Conservation (phyloP, 1,139 yeast species). For the Kodamaea derodonti region DNA sequence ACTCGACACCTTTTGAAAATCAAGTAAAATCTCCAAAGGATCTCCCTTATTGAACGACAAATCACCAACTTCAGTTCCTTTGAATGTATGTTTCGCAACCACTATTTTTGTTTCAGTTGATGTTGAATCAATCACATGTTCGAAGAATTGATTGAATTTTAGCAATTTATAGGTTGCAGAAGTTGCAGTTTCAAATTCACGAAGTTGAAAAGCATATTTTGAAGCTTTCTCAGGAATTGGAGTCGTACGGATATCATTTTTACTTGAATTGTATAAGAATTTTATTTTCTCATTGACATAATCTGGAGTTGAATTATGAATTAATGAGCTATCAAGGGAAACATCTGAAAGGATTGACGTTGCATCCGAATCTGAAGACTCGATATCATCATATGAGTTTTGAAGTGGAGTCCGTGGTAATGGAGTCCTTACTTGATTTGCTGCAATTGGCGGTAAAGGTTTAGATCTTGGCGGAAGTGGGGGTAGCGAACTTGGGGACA, state of each 20-base stretch:
- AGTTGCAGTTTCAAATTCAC: conserved; percentile 10
- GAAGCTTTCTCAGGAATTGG: conserved; percentile 21
- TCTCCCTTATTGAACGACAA: conserved; percentile 37
- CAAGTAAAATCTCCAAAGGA: conserved; percentile 29
- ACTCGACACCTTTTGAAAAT: conserved; percentile 26
- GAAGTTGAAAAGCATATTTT: conserved; percentile 7
- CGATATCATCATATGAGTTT: conserved; percentile 2
- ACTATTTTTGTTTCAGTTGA: conserved; percentile 10
- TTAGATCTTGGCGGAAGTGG: conserved; percentile 25
- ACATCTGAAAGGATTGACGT: conserved; percentile 14
- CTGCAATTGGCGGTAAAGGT: conserved; percentile 9
- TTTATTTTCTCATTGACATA: conserved; percentile 19
- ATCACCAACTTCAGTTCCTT: conserved; percentile 38
- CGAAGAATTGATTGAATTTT: conserved; percentile 23
- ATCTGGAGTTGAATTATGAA: conserved; percentile 19
- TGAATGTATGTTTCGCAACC: conserved; percentile 28
- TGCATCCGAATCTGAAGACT: conserved; percentile 13
- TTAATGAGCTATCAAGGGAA: conserved; percentile 18
- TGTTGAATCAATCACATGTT: conserved; percentile 8
- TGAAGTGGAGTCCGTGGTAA: conserved; percentile 8
- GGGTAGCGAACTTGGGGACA: conserved; percentile 1
- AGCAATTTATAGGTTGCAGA: conserved; percentile 26
- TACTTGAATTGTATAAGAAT: conserved; percentile 32
- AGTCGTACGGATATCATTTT: conserved; percentile 31
- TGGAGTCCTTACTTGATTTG: conserved; percentile 8